Evolutionary conservation across 2,329 filamentous ascomycete genomes (phyloP).

Genomic region (Plenodomus tracheiphilus): DNA sequence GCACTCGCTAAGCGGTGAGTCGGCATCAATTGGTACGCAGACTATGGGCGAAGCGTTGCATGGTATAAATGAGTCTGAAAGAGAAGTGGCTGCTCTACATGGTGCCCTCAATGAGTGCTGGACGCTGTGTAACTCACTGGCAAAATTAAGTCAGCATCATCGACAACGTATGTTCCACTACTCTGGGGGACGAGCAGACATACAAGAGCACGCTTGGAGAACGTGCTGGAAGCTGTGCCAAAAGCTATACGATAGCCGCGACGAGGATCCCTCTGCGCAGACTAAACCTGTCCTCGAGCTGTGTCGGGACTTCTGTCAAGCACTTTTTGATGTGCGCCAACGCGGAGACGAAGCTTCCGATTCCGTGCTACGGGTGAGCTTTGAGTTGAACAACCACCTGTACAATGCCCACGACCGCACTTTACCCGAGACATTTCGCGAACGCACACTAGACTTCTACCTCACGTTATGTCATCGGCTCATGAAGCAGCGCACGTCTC

Average conservation of each 20-base stretch:
- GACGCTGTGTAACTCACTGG: slow-evolving; percentile 90
- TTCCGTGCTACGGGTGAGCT: slow-evolving; percentile 87
- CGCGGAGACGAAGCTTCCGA: slow-evolving; percentile 79
- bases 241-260: slow-evolving; percentile 78
- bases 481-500: slow-evolving; percentile 88
- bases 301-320: slow-evolving; percentile 89
- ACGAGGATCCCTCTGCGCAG: slow-evolving; percentile 69
- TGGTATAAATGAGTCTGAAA: slow-evolving; percentile 61
- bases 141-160: slow-evolving; percentile 81
- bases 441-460: slow-evolving; percentile 91
- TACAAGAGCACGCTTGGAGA: slow-evolving; percentile 88
- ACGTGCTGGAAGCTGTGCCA: slow-evolving; percentile 93
- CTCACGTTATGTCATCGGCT: slow-evolving; percentile 89
- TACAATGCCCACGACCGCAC: slow-evolving; percentile 88
- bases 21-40: slow-evolving; percentile 31
- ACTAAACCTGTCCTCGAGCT: slow-evolving; percentile 79
- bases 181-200: slow-evolving; percentile 68
- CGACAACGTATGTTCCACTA: slow-evolving; percentile 77
- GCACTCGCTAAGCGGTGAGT: slow-evolving; percentile 36
- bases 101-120: slow-evolving; percentile 85
- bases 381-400: slow-evolving; percentile 92
- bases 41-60: slow-evolving; percentile 58
- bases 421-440: slow-evolving; percentile 82
- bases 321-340: slow-evolving; percentile 82
- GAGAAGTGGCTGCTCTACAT: slow-evolving; percentile 69